Base-by-base conservation (phyloP, 345 rosid species). In the Reutealis trisperma region DNA sequence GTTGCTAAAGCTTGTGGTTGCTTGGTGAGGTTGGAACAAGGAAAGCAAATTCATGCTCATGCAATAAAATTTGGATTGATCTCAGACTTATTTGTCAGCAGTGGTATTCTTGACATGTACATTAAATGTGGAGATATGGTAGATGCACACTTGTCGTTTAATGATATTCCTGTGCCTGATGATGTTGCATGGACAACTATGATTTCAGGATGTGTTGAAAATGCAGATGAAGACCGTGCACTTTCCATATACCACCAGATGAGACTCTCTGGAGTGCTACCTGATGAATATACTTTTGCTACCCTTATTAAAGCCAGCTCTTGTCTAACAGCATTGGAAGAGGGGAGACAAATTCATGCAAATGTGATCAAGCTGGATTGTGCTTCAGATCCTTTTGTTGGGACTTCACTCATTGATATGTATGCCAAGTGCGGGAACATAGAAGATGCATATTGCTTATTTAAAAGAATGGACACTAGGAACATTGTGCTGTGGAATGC, bases 161-260 rank as follows among this genome's bases (percentile, higher is more conserved):
- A 84, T 73, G 58, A 74, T 66, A 84, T 91, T 61, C 81, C 76
- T 16, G 77, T 51, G 45, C 88, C 89, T 0, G 92, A 89, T 74
- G 87, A 86, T 72, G 92, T 91, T 67, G 88, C 89, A 12, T 91
- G 93, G 96, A 91, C 96, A 66, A 88, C 88, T 13, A 84, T 91
- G 91, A 88, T 91, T 70, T 84, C 88, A 55, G 92, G 96, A 71
- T 89, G 88, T 69, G 82, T 86, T 68, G 92, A 86, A 63, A 89
- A 91, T 78, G 94, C 91, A 67, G 88, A 86, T 27, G 89, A 83
- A 60, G 90, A 86, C 21, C 73, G 75, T 71, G 89, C 91, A 42
- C 83, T 88, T 71, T 78, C 73, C 58, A 74, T 88, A 41, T 91
- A 84, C 75, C 88, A 85, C 78, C 83, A 77, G 80, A 91, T 91